Evolutionary conservation across 176 grass and related monocot genomes (phyloP), one percentile per base, ranked within the genome.

Genomic region (Oryza meridionalis): DNA sequence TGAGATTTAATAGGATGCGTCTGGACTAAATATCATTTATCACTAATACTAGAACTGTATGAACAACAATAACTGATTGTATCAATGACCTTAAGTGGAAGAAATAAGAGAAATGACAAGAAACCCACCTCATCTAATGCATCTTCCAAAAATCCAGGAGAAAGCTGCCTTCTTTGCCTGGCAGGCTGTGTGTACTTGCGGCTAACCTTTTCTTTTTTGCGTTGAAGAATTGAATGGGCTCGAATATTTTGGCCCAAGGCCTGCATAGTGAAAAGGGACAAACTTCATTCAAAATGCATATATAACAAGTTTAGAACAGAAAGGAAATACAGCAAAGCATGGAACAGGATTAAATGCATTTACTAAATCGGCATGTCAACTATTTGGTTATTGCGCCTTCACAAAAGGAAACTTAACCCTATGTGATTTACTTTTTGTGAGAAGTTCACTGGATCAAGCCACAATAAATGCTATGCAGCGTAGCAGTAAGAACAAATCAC

Each of bases 121-220:
- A 72, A 62, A 67, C 75, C 25, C 7, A 96, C 96, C 93, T 99
- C 93, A 89, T 99, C 89, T 85, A 92, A 47, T 46, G 89, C 96
- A 17, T 96, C 96, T 82, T 99, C 96, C 62, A 96, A 88, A 77
- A 90, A 96, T 38, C 88, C 89, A 32, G 96, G 96, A 85, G 96
- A 90, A 70, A 99, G 85, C 32, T 91, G 84, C 5, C 88, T 58
- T 87, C 93, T 89, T 87, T 76, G 89, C 69, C 85, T 89, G 65
- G 61, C 64, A 73, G 89, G 80, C 64, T 93, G 87, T 76, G 81
- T 78, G 84, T 99, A 99, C 71, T 99, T 98, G 64, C 76, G 91
- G 61, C 47, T 95, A 61, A 94, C 93, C 66, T 94, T 94, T 78
- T 93, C 90, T 77, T 69, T 86, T 72, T 96, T 95, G 69, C 88